Evolutionary conservation across 768 basidiomycete species (phyloP).

Genomic region (Podaxis pistillaris): DNA sequence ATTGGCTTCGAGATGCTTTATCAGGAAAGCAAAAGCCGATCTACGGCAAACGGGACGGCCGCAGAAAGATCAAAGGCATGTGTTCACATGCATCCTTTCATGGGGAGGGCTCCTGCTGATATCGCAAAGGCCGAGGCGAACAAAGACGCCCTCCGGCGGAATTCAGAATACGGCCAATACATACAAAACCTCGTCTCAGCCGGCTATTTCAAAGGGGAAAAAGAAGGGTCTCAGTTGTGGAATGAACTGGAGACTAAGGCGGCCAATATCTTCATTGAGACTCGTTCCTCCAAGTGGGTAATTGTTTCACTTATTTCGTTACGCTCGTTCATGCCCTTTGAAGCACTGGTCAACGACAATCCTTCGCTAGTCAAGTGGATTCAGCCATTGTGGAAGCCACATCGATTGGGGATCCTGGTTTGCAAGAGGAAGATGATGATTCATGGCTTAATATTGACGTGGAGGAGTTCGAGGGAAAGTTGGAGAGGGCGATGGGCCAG

Average conservation of each 20-base stretch:
- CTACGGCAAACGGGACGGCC: constrained; percentile 33
- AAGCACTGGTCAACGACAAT: constrained; percentile 61
- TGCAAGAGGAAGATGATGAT: constrained; percentile 64
- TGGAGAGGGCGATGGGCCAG: constrained; percentile 45
- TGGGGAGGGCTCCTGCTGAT: background rate
- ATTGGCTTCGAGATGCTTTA: constrained; percentile 98
- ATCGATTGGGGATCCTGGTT: constrained; percentile 22
- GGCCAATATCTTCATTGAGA: constrained; percentile 58
- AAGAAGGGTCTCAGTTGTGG: constrained; percentile 79
- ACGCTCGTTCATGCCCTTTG: background rate
- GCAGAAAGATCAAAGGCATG: constrained; percentile 52
- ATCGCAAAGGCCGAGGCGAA: constrained; percentile 53
- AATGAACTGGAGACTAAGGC: constrained; percentile 71
- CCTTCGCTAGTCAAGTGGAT: constrained; percentile 77
- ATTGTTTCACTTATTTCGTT: background rate
- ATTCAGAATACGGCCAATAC: constrained; percentile 69
- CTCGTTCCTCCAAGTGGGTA: constrained; percentile 65
- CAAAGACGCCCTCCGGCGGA: constrained; percentile 65
- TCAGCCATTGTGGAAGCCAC: constrained; percentile 50
- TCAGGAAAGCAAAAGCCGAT: constrained; percentile 72
- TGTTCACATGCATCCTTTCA: background rate
- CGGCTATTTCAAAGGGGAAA: constrained; percentile 78
- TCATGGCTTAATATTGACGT: constrained; percentile 85
- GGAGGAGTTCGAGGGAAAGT: constrained; percentile 70
- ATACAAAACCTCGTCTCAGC: constrained; percentile 59